Conservation (phyloP, 2,329 filamentous ascomycete genomes). For the Epichloe baconii region DNA sequence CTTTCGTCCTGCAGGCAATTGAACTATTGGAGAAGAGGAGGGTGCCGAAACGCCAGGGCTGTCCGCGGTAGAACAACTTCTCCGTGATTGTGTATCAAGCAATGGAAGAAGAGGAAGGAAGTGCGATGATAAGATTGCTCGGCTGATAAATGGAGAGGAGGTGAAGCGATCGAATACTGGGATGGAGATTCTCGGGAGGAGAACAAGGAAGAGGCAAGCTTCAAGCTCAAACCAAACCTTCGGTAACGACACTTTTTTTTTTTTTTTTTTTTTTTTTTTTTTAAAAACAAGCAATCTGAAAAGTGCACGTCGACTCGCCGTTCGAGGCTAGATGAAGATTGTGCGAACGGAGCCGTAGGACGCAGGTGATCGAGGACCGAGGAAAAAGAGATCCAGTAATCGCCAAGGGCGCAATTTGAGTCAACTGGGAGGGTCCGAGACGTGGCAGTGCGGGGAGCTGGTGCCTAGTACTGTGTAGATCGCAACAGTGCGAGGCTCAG, state of each 20-base stretch:
- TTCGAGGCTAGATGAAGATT: background rate
- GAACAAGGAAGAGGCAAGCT: constrained; percentile 24
- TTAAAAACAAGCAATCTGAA: background rate
- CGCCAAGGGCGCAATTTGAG: background rate
- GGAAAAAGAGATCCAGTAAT: background rate
- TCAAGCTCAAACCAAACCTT: constrained; percentile 24
- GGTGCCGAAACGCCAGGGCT: constrained; percentile 6
- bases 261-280: background rate
- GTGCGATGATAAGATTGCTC: constrained; percentile 22
- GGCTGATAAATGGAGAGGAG: constrained; percentile 15
- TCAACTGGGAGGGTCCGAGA: background rate
- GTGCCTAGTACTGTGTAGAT: background rate
- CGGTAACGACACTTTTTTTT: background rate
- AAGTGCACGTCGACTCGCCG: background rate
- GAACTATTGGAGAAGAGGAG: constrained; percentile 6
- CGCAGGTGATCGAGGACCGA: background rate
- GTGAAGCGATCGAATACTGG: constrained; percentile 26
- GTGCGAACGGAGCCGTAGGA: background rate
- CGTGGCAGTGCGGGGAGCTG: background rate
- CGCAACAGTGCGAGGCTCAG: background rate
- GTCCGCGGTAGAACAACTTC: constrained; percentile 5
- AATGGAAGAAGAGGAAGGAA: constrained; percentile 13
- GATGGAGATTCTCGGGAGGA: constrained; percentile 21
- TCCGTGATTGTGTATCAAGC: constrained; percentile 9
- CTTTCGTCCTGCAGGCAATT: constrained; percentile 11